Evolutionary conservation across 257 asterid species (phyloP), one percentile per base, ranked within the genome.

Genomic region (Pogostemon cablin): DNA sequence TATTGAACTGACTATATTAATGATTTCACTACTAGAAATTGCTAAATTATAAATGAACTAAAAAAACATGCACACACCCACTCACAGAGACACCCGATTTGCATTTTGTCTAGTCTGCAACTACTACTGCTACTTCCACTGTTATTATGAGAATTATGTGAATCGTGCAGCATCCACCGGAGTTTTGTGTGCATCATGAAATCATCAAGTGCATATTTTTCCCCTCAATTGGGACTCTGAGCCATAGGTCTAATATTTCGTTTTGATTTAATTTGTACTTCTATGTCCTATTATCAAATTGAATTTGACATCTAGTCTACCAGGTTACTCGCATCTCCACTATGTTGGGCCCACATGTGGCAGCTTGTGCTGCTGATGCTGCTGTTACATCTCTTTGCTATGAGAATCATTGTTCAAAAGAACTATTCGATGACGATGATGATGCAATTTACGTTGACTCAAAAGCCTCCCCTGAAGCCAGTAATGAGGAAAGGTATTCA

Each of bases 341-440:
- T 62, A 82, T 81, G 80, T 82, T 93, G 82, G 97, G 92, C 9
- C 95, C 92, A 43, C 86, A 80, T 53, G 81, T 87, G 70, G 73
- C 91, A 60, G 90, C 91, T 67, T 85, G 86, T 65, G 98, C 95
- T 47, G 90, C 92, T 68, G 97, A 91, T 77, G 98, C 98, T 76
- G 96, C 96, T 59, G 84, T 91, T 70, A 76, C 91, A 9, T 92
- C 93, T 34, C 97, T 93, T 80, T 93, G 97, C 83, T 85, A 80
- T 50, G 98, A 91, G 77, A 93, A 88, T 68, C 88, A 88, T 61
- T 93, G 98, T 82, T 77, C 96, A 6, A 87, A 86, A 81, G 95
- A 86, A 67, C 72, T 93, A 67, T 84, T 91, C 69, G 90, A 87
- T 25, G 92, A 84, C 2, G 85, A 80, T n/a, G 47, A 60, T 68